phyloP scores from a whole-genome alignment of 495 filamentous ascomycete species.

The Hypoxylon rickii region DNA sequence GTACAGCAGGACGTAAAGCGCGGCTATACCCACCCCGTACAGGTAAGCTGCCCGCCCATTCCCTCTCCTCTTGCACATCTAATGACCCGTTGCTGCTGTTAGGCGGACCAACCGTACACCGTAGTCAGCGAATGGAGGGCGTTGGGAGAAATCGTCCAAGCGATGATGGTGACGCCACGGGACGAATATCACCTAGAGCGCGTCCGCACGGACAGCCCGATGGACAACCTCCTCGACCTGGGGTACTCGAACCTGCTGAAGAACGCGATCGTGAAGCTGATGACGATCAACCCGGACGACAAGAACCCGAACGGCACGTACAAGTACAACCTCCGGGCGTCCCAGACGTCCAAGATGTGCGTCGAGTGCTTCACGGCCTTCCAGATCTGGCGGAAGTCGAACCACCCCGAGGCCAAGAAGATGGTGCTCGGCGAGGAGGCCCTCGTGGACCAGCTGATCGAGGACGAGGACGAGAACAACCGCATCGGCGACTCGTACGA shows the following conservation, averaged over 20 bases:
- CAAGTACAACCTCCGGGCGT: background rate
- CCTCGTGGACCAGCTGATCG: background rate
- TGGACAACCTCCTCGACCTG: constrained; percentile 13
- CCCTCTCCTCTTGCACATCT: background rate
- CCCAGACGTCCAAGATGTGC: constrained; percentile 18
- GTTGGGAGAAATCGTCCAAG: constrained; percentile 36
- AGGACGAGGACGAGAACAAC: background rate
- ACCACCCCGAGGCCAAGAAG: constrained; percentile 4
- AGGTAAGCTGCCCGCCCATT: constrained; percentile 16
- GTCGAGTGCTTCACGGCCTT: background rate
- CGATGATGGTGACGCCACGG: constrained; percentile 35
- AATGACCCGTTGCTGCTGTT: constrained; percentile 12
- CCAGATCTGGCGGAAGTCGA: background rate
- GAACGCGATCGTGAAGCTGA: constrained; percentile 29
- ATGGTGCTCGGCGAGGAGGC: background rate
- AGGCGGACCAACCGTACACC: constrained; percentile 37
- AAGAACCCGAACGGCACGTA: background rate
- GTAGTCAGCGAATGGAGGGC: constrained; percentile 36
- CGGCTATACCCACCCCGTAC: constrained; percentile 26
- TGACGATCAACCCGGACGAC: constrained; percentile 35
- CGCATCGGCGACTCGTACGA: background rate
- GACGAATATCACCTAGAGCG: constrained; percentile 3
- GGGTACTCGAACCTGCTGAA: constrained; percentile 25
- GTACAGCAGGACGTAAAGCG: constrained; percentile 5
- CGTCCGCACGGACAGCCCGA: constrained; percentile 2